phyloP scores from a whole-genome alignment of 2,329 filamentous ascomycete genomes.

The Paracamarosporium sp. region DNA sequence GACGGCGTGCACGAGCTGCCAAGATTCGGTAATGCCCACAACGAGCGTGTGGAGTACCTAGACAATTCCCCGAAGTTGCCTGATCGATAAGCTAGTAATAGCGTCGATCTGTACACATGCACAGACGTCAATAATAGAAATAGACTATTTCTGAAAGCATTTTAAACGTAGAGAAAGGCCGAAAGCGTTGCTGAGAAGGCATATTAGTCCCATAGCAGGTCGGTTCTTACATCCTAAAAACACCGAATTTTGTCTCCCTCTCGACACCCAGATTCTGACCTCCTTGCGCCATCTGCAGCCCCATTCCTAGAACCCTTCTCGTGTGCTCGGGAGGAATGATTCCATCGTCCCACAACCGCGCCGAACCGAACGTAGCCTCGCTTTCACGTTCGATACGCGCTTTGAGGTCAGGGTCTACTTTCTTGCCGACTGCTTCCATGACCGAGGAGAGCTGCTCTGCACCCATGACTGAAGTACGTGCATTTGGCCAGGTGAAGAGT shows the following conservation, averaged over 20 bases:
- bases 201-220: too few species aligned
- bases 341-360: conserved; percentile 79
- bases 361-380: conserved; percentile 85
- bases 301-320: conserved; percentile 56
- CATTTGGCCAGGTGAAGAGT: conserved; percentile 97
- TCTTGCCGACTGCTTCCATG: conserved; percentile 92
- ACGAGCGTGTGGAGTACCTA: too few species aligned
- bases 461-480: conserved; percentile 96
- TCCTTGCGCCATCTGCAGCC: conserved; percentile 54
- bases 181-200: neutral
- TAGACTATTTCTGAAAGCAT: too few species aligned
- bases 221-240: conserved; percentile 48
- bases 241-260: conserved; percentile 46
- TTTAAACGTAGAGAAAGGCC: too few species aligned
- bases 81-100: too few species aligned
- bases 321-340: conserved; percentile 59
- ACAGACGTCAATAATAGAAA: too few species aligned
- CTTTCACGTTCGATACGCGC: conserved; percentile 88
- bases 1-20: too few species aligned
- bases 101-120: too few species aligned
- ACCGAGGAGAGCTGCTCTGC: conserved; percentile 88
- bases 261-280: conserved; percentile 41
- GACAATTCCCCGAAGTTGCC: too few species aligned
- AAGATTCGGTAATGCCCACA: too few species aligned
- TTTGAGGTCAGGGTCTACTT: conserved; percentile 79